Base-by-base conservation (phyloP, 345 rosid species). In the Citrus sp. region DNA sequence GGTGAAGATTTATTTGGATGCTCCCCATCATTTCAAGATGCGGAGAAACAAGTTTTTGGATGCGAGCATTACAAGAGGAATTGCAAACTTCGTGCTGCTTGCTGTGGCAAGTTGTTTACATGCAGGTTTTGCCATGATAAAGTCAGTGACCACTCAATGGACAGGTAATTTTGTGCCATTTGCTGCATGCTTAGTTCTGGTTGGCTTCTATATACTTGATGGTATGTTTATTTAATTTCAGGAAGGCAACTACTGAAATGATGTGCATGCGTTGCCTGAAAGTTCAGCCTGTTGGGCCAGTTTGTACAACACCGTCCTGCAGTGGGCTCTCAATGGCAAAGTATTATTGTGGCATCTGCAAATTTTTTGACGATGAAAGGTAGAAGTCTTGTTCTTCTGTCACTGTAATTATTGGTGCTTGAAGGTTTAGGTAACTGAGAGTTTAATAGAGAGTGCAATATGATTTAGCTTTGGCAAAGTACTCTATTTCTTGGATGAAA, bases 101-200 rank as follows among this genome's bases (percentile, higher is more conserved):
- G 97, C 77, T 93, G 97, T 49, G 86, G 90, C 65, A 86, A 91
- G 83, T 86, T 93, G 77, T 91, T 80, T 80, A 78, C 95, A 4
- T 91, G 97, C 85, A 88, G 93, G 73, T 86, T 90, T 79, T 91
- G 97, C 81, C 97, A 93, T 77, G 97, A 93, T 79, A 88, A 91
- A 87, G 95, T 90, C 79, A 85, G 91, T 34, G 97, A 91, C 78
- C 97, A 93, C 80, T 85, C 95, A 3, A 88, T 91, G 90, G 94
- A 93, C 66, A 90, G 95, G 97, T 90, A 90, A 76, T 7, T 34
- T 74, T 77, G 24, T 79, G 61, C 30, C 38, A 62, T 46, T 71
- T 40, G 24, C 25, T 55, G 58, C 64, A 21, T 32, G 22, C 34
- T 46, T 66, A 40, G 58, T 69, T 70, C 34, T 71, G 68, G 49